phyloP scores from a whole-genome alignment of 116 monocot species.

The Dioscorea cayenensis region DNA sequence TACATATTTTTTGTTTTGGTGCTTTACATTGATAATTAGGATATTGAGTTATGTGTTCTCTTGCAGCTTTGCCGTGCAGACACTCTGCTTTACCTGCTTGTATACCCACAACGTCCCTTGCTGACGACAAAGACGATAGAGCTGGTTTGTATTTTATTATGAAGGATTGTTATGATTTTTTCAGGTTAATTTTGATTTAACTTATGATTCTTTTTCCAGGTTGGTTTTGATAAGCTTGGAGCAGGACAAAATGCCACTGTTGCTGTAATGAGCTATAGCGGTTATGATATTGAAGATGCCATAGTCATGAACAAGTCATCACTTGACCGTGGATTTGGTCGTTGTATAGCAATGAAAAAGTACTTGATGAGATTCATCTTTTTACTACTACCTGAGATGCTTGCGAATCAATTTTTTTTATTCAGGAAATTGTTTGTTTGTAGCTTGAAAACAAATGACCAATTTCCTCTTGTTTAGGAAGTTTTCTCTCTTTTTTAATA shows the following conservation, averaged over 20 bases:
- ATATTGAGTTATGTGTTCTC: not conserved
- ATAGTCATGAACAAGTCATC: conserved; percentile 99
- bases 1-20: not conserved
- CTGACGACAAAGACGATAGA: conserved; percentile 95
- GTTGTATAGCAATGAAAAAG: conserved; percentile 88
- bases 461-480: not conserved
- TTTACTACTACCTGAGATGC: not conserved
- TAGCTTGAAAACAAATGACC: not conserved
- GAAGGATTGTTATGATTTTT: not conserved
- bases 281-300: conserved; percentile 98
- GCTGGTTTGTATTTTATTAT: conserved; percentile 45
- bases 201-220: conserved; percentile 27
- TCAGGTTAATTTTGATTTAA: not conserved
- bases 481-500: not conserved
- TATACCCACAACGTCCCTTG: conserved; percentile 89
- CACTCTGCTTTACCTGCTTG: conserved; percentile 73
- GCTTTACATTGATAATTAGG: not conserved
- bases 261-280: conserved; percentile 99
- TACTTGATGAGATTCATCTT: conserved; percentile 14
- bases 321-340: conserved; percentile 97
- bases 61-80: conserved; percentile 73
- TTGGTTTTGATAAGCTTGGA: conserved; percentile 92
- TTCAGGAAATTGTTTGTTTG: not conserved
- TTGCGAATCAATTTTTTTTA: not conserved
- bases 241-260: conserved; percentile 99